Conservation (phyloP, 176 grass and related monocot genomes). For the Olyra latifolia region DNA sequence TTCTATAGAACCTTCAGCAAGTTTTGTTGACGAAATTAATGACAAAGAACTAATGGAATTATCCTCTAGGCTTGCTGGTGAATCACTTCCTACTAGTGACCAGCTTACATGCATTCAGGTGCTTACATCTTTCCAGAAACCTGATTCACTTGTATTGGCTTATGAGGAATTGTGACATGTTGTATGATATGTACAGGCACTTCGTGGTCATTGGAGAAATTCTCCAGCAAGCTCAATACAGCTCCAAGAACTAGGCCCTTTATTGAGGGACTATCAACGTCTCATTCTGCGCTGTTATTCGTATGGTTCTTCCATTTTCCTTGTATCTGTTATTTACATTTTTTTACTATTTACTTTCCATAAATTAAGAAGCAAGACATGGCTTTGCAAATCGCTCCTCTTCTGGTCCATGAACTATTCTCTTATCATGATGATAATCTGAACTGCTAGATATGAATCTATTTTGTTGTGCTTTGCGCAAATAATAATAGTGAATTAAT, state of each 20-base stretch:
- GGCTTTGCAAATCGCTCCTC: not conserved
- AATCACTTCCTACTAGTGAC: conserved; percentile 59
- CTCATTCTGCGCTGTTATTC: conserved; percentile 48
- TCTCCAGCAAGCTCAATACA: conserved; percentile 60
- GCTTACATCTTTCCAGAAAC: conserved; percentile 18
- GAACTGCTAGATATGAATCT: conserved; percentile 12
- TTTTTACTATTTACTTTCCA: not conserved
- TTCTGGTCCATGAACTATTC: conserved; percentile 18
- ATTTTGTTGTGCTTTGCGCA: not conserved
- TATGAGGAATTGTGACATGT: conserved; percentile 5
- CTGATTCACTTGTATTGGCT: conserved; percentile 10
- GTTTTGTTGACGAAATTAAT: conserved; percentile 66
- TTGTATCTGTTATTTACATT: not conserved
- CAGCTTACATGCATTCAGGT: conserved; percentile 74
- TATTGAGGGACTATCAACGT: conserved; percentile 84
- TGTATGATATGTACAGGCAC: conserved; percentile 53
- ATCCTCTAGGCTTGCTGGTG: conserved; percentile 62
- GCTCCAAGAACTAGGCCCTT: conserved; percentile 74
- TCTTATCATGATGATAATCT: not conserved
- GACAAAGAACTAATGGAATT: conserved; percentile 84
- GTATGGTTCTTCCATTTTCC: conserved; percentile 41
- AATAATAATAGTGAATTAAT: not conserved
- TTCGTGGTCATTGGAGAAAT: conserved; percentile 78
- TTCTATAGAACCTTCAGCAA: conserved; percentile 58
- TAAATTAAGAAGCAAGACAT: conserved; percentile 4